A percentile compares a stretch with the other conserved stretches of the same genome.
Evolutionary conservation across 108 stramenopile genomes (phyloP).

Genomic region (Parietichytrium sp.): DNA sequence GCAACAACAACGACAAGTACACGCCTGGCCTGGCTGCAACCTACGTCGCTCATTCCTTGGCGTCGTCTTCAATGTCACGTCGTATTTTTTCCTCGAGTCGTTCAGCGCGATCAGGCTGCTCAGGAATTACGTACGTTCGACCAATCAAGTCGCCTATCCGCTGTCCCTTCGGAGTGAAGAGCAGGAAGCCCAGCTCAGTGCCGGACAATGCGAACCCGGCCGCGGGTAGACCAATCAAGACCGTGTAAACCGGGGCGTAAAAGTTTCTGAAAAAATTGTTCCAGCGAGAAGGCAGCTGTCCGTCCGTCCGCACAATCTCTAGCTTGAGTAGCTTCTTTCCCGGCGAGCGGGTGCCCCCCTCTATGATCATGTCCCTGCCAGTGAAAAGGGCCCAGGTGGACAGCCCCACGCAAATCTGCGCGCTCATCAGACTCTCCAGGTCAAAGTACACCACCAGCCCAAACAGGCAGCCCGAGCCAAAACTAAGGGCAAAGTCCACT

Average conservation of each 20-base stretch:
- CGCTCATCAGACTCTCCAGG: constrained; percentile 10
- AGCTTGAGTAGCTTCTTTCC: constrained; percentile 38
- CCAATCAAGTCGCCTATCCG: constrained; percentile 23
- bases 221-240: not conserved
- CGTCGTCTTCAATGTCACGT: not conserved
- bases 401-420: not conserved
- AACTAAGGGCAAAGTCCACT: not conserved
- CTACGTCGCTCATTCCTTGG: not conserved
- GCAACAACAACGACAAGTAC: no score
- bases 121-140: not conserved
- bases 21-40: no score
- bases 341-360: constrained; percentile 8
- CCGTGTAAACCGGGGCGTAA: constrained; percentile 1
- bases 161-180: constrained; percentile 31
- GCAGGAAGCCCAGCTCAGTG: not conserved
- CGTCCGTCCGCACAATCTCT: constrained; percentile 32
- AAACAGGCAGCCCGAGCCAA: constrained; percentile 5
- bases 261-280: not conserved
- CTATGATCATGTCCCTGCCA: constrained; percentile 15
- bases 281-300: constrained; percentile 35
- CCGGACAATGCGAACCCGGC: not conserved
- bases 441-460: constrained; percentile 10
- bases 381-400: constrained; percentile 7
- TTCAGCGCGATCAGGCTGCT: constrained; percentile 3
- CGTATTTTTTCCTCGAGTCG: not conserved